phyloP scores from a whole-genome alignment of 805 yeast species.

The Saturnispora sekii region DNA sequence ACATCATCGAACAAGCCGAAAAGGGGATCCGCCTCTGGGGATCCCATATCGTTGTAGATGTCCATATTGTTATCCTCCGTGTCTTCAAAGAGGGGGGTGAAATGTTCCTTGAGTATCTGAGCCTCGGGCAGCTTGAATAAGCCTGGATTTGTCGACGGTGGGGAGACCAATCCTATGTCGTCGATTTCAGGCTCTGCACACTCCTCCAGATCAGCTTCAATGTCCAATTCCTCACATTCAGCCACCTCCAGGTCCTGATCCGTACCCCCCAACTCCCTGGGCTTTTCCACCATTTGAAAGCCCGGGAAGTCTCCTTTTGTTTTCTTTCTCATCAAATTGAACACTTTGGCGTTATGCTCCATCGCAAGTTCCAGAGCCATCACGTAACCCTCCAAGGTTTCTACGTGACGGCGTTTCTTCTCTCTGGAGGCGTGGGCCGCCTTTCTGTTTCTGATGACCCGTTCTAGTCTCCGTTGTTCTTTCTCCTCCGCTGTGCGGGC shows the following conservation, averaged over 20 bases:
- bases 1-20: constrained; percentile 29
- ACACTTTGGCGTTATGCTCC: neutral
- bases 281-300: constrained; percentile 15
- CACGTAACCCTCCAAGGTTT: constrained; percentile 62
- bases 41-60: too few relatives aligned
- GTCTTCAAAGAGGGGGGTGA: constrained; percentile 17
- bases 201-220: neutral
- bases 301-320: too few relatives aligned
- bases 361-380: constrained; percentile 28
- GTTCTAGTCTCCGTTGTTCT: constrained; percentile 90
- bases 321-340: too few relatives aligned
- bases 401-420: constrained; percentile 88
- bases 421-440: constrained; percentile 98
- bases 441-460: constrained; percentile 86
- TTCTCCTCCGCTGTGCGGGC: constrained; percentile 96
- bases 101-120: constrained; percentile 19
- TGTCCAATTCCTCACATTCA: neutral
- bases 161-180: constrained; percentile 15
- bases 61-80: neutral
- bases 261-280: constrained; percentile 20
- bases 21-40: constrained; percentile 2
- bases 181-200: neutral
- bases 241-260: constrained; percentile 2
- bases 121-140: constrained; percentile 22
- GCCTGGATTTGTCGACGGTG: constrained; percentile 25